These are phyloP conservation scores for Phytophthora vignae DNA, from an alignment of 352 stramenopile species.

Conservation along the genomic window DNA sequence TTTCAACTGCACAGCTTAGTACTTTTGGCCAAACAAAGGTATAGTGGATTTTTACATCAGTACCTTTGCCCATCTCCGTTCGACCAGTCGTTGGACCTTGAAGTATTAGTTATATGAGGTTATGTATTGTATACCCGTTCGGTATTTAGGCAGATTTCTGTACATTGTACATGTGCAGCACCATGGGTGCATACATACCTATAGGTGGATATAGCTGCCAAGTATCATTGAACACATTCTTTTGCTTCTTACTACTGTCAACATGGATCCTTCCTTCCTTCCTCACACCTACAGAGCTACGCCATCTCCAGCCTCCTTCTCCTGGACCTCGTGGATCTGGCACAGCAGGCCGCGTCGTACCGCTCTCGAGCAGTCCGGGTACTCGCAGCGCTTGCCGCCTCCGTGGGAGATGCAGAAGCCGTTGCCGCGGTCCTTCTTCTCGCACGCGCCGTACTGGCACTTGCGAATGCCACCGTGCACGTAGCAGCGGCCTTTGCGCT, in stretches of 20 bases:
- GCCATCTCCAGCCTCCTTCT: slow-evolving; percentile 12
- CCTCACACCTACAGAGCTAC: slow-evolving; percentile 24
- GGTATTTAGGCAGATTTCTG: too few species aligned
- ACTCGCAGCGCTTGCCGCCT: slow-evolving; percentile 71
- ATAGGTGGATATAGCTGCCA: background rate
- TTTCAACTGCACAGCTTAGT: too few species aligned
- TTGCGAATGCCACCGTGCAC: slow-evolving; percentile 86
- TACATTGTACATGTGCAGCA: too few species aligned
- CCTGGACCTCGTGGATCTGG: slow-evolving; percentile 57
- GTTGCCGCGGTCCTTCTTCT: slow-evolving; percentile 90
- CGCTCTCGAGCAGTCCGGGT: slow-evolving; percentile 52
- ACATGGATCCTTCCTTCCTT: slow-evolving; percentile 4
- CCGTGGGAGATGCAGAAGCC: slow-evolving; percentile 80
- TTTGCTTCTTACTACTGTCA: slow-evolving; percentile 20
- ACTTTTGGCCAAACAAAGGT: too few species aligned
- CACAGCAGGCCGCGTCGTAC: slow-evolving; percentile 68
- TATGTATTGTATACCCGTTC: too few species aligned
- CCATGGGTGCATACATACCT: background rate
- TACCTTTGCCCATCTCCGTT: too few species aligned
- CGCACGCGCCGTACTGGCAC: slow-evolving; percentile 73
- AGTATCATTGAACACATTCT: slow-evolving; percentile 22
- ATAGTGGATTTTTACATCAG: too few species aligned
- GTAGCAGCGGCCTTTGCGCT: slow-evolving; percentile 88
- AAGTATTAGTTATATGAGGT: too few species aligned
- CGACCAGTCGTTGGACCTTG: too few species aligned